Conservation (phyloP, 2,329 filamentous ascomycete genomes). For the Fusarium setosum region DNA sequence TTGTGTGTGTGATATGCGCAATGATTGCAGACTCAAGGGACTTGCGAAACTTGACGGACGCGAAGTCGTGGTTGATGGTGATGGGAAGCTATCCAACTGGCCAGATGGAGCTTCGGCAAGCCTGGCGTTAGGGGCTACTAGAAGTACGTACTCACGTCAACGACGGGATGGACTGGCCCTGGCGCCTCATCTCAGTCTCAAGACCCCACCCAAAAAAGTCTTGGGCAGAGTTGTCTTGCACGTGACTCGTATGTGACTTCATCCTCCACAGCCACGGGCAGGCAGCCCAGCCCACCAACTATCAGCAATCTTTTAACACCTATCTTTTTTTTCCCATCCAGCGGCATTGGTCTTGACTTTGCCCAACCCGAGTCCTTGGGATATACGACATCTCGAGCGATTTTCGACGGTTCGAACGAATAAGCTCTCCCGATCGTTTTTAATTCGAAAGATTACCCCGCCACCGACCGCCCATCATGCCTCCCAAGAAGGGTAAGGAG, state of each 20-base stretch:
- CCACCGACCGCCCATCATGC: slow-evolving; percentile 66
- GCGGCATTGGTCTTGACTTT: slow-evolving; percentile 27
- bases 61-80: slow-evolving; percentile 15
- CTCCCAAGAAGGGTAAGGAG: slow-evolving; percentile 75
- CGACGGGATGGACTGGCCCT: background rate
- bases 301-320: slow-evolving; percentile 40
- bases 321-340: slow-evolving; percentile 32
- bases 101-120: slow-evolving; percentile 44
- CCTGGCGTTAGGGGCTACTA: background rate
- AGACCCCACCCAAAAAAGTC: slow-evolving; percentile 30
- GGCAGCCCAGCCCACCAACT: slow-evolving; percentile 44
- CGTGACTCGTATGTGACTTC: slow-evolving; percentile 44
- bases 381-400: slow-evolving; percentile 2
- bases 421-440: slow-evolving; percentile 17
- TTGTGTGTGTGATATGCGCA: background rate
- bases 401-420: slow-evolving; percentile 8
- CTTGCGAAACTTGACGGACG: background rate
- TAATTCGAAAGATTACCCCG: slow-evolving; percentile 40
- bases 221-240: slow-evolving; percentile 28
- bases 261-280: slow-evolving; percentile 42
- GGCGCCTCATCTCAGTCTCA: too few species aligned
- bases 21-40: background rate
- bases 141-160: slow-evolving; percentile 36
- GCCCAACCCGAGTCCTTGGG: slow-evolving; percentile 19
- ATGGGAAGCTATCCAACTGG: slow-evolving; percentile 38